phyloP scores from a whole-genome alignment of 176 grass and related monocot species.

The Hsuehochloa calcarea region DNA sequence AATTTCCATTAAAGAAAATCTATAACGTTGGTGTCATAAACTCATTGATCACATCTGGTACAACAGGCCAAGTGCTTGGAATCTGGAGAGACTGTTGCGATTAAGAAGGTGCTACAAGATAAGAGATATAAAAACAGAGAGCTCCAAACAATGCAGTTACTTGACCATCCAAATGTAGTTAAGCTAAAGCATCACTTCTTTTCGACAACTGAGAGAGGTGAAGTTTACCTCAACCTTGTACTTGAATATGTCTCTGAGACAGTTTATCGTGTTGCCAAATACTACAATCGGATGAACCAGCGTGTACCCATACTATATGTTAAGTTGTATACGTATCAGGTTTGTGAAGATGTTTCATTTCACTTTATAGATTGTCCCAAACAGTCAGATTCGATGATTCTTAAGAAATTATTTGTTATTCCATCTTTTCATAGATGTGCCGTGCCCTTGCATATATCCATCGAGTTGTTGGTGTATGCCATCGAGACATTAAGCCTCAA shows the following conservation, averaged over 20 bases:
- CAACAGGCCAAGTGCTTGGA: constrained; percentile 87
- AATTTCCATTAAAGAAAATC: constrained; percentile 5
- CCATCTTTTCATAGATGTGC: constrained; percentile 67
- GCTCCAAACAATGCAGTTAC: constrained; percentile 88
- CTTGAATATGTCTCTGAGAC: constrained; percentile 90
- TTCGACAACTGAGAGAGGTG: constrained; percentile 85
- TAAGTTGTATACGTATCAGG: constrained; percentile 88
- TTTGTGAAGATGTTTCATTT: constrained; percentile 37
- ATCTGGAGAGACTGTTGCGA: constrained; percentile 87
- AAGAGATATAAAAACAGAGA: constrained; percentile 98
- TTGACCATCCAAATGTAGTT: constrained; percentile 90
- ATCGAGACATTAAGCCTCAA: constrained; percentile 96
- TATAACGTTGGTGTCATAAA: constrained; percentile 12
- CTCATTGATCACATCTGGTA: constrained; percentile 28
- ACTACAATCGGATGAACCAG: constrained; percentile 80
- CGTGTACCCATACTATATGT: constrained; percentile 75
- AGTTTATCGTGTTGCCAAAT: constrained; percentile 77
- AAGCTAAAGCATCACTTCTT: constrained; percentile 94
- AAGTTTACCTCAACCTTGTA: constrained; percentile 93
- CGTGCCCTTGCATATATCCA: constrained; percentile 85
- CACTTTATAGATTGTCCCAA: not conserved
- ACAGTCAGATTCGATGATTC: not conserved
- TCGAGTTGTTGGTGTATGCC: constrained; percentile 83
- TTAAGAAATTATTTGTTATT: constrained; percentile 21
- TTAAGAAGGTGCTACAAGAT: constrained; percentile 97